Base-by-base conservation (phyloP, 2,329 filamentous ascomycete species). In the Aspergillus chevalieri region DNA sequence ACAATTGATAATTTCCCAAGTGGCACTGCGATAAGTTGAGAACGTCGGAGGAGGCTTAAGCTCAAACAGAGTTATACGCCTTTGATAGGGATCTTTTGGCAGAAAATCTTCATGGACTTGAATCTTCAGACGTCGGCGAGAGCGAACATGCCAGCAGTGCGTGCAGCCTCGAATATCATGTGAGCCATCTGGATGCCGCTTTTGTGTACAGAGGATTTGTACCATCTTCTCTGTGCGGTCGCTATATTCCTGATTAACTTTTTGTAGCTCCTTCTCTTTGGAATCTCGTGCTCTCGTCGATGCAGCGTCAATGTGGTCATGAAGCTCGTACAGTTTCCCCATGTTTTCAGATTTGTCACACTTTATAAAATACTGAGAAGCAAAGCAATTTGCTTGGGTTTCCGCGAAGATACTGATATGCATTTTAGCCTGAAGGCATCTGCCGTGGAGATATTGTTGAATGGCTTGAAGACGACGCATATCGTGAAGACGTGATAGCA, bases 401-500 rank as follows among this genome's bases (percentile, higher is more conserved):
- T 67, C 65, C 14, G 71, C 69, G 15, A 84, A 75, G 0, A 84
- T 77, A 0, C 73, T 78, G 3, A 57, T 67, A 1, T 56, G 54
- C 0, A 48, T 48, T 0, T 48, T 12, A 19, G 59, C 63, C 0
- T 47, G 47, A 2, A 45, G 51, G 10, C 64, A 59, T 8, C 81
- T 72, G 0, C 48, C n/a, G 0, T 61, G 47, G 2, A 86, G 60
- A 50, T 85, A 76, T 0, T 15, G 43, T 47, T 84, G 79, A 0
- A 85, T 67, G 0, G 52, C 45, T 1, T 72, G 67, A 0, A 86
- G 68, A 0, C 79, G 74, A 0, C 57, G 26, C 74, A 87, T 76
- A 8, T 83, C 77, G 1, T 57, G 39, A 1, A 66, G 53, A 0
- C 61, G 64, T 0, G 75, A 65, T 0, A 87, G 55, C 3, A 82